Conservation (phyloP, 768 basidiomycete genomes). For the Cubamyces sp. region DNA sequence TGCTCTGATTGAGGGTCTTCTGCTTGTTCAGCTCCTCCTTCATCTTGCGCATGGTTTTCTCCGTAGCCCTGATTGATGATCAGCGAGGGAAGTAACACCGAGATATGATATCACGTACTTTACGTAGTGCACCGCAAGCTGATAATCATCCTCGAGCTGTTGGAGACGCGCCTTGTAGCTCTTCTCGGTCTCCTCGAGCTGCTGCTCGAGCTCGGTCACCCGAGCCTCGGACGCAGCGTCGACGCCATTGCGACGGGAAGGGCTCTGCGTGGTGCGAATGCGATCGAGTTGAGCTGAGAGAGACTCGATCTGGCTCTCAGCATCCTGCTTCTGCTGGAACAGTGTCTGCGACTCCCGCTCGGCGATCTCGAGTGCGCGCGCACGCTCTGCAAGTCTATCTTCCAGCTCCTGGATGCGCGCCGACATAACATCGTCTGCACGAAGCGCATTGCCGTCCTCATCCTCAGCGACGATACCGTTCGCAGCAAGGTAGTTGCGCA, state of each 20-base stretch:
- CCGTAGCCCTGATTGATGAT: slow-evolving; percentile 74
- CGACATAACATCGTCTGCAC: slow-evolving; percentile 39
- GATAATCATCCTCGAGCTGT: slow-evolving; percentile 94
- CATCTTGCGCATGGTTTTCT: slow-evolving; percentile 97
- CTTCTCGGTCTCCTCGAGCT: slow-evolving; percentile 77
- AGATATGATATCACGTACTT: slow-evolving; percentile 60
- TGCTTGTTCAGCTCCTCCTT: slow-evolving; percentile 94
- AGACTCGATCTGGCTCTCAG: slow-evolving; percentile 67
- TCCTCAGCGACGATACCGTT: slow-evolving; percentile 83
- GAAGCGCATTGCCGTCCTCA: slow-evolving; percentile 47
- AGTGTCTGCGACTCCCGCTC: slow-evolving; percentile 76
- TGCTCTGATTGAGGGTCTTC: slow-evolving; percentile 75
- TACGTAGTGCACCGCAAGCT: slow-evolving; percentile 95
- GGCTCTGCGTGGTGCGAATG: slow-evolving; percentile 61
- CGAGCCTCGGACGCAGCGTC: slow-evolving; percentile 49
- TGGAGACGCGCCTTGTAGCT: slow-evolving; percentile 79
- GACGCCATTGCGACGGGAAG: slow-evolving; percentile 41
- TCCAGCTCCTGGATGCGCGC: slow-evolving; percentile 76
- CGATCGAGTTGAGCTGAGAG: slow-evolving; percentile 71
- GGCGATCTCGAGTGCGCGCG: slow-evolving; percentile 69
- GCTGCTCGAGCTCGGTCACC: slow-evolving; percentile 72
- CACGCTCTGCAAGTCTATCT: slow-evolving; percentile 71
- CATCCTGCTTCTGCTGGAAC: slow-evolving; percentile 70
- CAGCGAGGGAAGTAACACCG: slow-evolving; percentile 22
- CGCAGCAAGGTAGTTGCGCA: slow-evolving; percentile 87